Evolutionary conservation across 441 rosid genomes (phyloP).

Genomic region (Croton laevigatus): DNA sequence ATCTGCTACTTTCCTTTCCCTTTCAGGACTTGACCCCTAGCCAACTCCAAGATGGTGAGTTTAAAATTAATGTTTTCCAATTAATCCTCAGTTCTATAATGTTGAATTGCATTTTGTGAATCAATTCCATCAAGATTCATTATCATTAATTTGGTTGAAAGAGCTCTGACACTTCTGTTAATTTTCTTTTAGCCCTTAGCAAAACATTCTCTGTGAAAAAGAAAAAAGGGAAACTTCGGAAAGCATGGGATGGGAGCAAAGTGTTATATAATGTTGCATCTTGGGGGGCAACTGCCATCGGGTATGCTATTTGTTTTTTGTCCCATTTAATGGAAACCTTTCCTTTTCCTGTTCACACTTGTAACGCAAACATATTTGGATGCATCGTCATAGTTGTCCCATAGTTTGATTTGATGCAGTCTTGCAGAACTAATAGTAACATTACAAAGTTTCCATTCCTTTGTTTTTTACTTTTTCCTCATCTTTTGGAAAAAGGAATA

Average conservation of each 20-base stretch:
- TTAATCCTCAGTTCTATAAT: neutral
- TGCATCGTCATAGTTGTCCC: neutral
- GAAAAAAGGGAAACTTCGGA: constrained; percentile 81
- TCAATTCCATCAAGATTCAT: constrained; percentile 10
- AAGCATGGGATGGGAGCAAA: constrained; percentile 99
- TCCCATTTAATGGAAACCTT: neutral
- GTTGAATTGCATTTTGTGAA: constrained; percentile 9
- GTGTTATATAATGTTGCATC: constrained; percentile 88
- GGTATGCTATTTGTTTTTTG: constrained; percentile 40
- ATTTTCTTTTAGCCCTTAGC: constrained; percentile 62
- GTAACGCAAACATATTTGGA: neutral
- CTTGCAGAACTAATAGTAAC: neutral
- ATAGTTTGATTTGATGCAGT: neutral
- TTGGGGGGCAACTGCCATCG: constrained; percentile 95
- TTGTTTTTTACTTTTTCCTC: neutral
- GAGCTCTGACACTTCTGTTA: constrained; percentile 25
- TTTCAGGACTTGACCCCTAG: constrained; percentile 2
- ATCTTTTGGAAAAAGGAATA: neutral
- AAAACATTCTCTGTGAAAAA: constrained; percentile 80
- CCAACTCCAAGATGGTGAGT: constrained; percentile 27
- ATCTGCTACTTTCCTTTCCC: neutral
- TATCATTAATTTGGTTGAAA: constrained; percentile 1
- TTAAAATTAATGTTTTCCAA: constrained; percentile 3
- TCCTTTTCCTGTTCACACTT: constrained; percentile 8
- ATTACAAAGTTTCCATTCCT: neutral